Evolutionary conservation across 768 basidiomycete genomes (phyloP).

Genomic region (Pleurotus djamor): DNA sequence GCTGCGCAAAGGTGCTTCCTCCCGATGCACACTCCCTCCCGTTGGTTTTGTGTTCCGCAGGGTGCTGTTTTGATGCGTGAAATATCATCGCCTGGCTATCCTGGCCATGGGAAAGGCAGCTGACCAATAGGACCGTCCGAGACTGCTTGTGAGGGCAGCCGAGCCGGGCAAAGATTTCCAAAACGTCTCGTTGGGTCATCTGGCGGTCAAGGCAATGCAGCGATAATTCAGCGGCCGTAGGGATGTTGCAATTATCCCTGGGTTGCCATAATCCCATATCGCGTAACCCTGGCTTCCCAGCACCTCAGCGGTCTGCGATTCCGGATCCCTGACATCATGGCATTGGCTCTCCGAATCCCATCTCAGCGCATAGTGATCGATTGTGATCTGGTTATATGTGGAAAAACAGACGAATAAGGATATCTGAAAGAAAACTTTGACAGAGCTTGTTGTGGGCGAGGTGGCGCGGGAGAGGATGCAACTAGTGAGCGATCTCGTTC

Average conservation of each 20-base stretch:
- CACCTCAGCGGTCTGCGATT: not conserved
- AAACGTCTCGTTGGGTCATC: not conserved
- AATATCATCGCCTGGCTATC: not conserved
- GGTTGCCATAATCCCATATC: not conserved
- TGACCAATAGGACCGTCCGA: not conserved
- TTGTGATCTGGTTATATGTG: not conserved
- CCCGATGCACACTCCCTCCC: not conserved
- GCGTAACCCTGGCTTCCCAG: conserved; percentile 1
- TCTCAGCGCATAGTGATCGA: conserved; percentile 5
- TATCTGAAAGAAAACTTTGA: conserved; percentile 4
- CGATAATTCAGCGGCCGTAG: not conserved
- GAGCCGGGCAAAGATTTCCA: not conserved
- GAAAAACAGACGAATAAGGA: conserved; percentile 5
- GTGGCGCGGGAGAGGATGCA: too few species aligned
- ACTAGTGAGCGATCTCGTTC: too few species aligned
- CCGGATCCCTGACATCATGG: conserved; percentile 6
- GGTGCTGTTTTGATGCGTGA: not conserved
- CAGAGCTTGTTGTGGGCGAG: too few species aligned
- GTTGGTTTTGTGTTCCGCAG: not conserved
- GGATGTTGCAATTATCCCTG: not conserved
- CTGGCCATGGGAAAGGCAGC: not conserved
- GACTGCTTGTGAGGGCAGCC: not conserved
- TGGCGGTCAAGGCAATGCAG: not conserved
- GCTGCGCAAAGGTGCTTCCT: not conserved
- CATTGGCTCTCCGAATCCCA: not conserved